Evolutionary conservation across 1,284 basidiomycete genomes (phyloP).

Genomic region (Ganoderma meredithae): DNA sequence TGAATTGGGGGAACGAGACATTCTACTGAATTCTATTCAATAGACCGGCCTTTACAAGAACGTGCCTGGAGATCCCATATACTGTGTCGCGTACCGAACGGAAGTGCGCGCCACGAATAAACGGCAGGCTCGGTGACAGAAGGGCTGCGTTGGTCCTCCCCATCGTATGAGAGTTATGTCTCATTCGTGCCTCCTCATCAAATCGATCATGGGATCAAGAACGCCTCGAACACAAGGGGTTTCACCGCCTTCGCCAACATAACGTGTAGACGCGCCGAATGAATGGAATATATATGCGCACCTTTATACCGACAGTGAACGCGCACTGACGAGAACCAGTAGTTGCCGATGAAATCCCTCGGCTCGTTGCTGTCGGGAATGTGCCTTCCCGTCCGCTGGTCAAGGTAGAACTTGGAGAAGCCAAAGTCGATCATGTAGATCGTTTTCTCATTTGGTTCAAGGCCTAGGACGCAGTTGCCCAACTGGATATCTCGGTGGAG

Average conservation of each 20-base stretch:
- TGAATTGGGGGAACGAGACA: not conserved
- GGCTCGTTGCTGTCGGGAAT: conserved; percentile 71
- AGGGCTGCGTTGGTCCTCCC: not conserved
- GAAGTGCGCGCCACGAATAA: not conserved
- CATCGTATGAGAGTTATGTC: not conserved
- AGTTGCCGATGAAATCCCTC: conserved; percentile 81
- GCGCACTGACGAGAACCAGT: conserved; percentile 78
- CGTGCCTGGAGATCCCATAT: not conserved
- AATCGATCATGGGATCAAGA: not conserved
- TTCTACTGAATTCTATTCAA: not conserved
- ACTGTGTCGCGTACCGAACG: not conserved
- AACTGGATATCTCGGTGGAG: conserved; percentile 81
- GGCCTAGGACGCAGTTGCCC: conserved; percentile 74
- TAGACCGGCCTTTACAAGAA: not conserved
- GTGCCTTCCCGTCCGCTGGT: conserved; percentile 65
- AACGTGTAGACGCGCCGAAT: not conserved
- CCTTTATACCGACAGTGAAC: conserved; percentile 80
- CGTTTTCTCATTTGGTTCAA: conserved; percentile 58
- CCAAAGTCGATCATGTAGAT: conserved; percentile 87
- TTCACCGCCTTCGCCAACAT: not conserved
- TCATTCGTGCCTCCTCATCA: not conserved
- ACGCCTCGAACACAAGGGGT: not conserved
- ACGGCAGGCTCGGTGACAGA: not conserved
- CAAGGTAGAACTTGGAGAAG: conserved; percentile 79
- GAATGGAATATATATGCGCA: conserved; percentile 35